A percentile compares a stretch with the other conserved stretches of the same genome.
phyloP scores from a whole-genome alignment of 495 filamentous ascomycete genomes.

The Cercophora samala region DNA sequence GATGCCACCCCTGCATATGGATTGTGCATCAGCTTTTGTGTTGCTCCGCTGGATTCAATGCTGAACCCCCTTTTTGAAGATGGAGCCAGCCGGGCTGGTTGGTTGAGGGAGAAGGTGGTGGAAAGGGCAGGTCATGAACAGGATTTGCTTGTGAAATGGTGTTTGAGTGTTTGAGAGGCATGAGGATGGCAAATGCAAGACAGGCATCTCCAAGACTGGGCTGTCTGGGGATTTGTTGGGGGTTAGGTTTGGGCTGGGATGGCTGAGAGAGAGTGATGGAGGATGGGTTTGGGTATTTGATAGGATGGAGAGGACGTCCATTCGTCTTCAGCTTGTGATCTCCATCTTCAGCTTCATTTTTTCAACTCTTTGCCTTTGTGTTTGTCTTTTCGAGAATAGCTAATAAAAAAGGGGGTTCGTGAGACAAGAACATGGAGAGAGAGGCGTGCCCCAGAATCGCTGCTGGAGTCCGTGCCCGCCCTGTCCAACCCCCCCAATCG shows the following conservation, averaged over 20 bases:
- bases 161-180: no score
- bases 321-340: not conserved
- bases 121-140: not conserved
- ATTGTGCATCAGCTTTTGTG: not conserved
- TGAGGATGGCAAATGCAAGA: conserved; percentile 6
- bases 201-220: conserved; percentile 6
- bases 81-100: not conserved
- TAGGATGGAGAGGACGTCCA: not conserved
- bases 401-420: not conserved
- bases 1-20: not conserved
- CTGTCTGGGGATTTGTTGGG: conserved; percentile 1
- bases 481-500: conserved; percentile 8
- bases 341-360: not conserved
- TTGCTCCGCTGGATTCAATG: not conserved
- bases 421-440: not conserved
- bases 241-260: conserved; percentile 2
- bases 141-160: not conserved
- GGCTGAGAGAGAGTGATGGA: not conserved
- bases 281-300: not conserved
- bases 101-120: no score
- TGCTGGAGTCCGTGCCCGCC: conserved; percentile 13
- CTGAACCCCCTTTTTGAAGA: not conserved
- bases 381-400: not conserved
- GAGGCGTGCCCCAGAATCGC: conserved; percentile 12
- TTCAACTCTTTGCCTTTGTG: no score